These are phyloP conservation scores for Gynandropsis gynandra DNA, from an alignment of 345 rosid species.

Conservation along the genomic window DNA sequence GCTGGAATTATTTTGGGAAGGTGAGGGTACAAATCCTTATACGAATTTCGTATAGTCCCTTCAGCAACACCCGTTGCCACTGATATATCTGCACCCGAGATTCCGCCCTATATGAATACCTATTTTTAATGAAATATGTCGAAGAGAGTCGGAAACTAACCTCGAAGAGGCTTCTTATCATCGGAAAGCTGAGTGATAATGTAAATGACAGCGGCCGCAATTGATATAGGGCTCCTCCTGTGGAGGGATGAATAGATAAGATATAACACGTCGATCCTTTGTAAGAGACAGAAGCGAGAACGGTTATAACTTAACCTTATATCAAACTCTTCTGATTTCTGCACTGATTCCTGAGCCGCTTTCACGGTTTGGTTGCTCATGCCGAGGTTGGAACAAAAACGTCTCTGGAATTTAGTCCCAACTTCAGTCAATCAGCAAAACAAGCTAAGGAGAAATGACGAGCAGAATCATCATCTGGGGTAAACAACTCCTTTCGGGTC, in stretches of 20 bases:
- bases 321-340: conserved; percentile 92
- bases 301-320: conserved; percentile 60
- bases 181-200: conserved; percentile 91
- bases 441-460: not conserved
- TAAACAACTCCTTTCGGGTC: too few species aligned
- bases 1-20: conserved; percentile 66
- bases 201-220: conserved; percentile 93
- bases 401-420: conserved; percentile 46
- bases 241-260: conserved; percentile 10
- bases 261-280: not conserved
- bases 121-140: too few species aligned
- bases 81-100: conserved; percentile 51
- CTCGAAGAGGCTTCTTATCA: conserved; percentile 84
- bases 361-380: conserved; percentile 90
- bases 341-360: conserved; percentile 94
- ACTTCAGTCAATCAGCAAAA: not conserved
- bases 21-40: conserved; percentile 80
- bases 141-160: conserved; percentile 30
- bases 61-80: conserved; percentile 84
- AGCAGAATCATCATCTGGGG: not conserved
- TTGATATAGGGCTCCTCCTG: conserved; percentile 99
- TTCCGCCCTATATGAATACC: not conserved
- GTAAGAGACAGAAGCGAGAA: conserved; percentile 1
- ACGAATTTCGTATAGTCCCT: conserved; percentile 82
- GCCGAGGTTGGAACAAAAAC: conserved; percentile 93